A percentile compares a stretch with the other conserved stretches of the same genome.
Conservation (phyloP, 2,329 filamentous ascomycete species). For the Trichoderma asperellum region DNA sequence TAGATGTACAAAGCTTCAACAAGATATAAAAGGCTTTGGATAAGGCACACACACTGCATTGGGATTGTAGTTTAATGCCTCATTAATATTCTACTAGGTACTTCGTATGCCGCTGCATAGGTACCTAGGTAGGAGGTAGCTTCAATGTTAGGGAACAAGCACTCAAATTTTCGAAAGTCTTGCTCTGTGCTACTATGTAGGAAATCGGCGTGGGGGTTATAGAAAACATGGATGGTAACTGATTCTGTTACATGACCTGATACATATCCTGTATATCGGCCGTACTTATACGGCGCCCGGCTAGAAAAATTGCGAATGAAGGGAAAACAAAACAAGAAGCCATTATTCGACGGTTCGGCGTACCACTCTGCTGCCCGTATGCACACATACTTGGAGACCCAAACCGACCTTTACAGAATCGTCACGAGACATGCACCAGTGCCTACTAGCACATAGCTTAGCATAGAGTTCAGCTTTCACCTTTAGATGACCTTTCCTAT, state of each 20-base stretch:
- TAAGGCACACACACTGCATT: not conserved
- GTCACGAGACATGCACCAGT: not conserved
- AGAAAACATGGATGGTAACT: not conserved
- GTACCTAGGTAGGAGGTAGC: not conserved
- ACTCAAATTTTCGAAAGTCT: not conserved
- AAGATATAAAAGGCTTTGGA: not conserved
- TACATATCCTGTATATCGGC: not conserved
- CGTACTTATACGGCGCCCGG: not conserved
- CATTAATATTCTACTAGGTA: not conserved
- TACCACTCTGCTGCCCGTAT: not conserved
- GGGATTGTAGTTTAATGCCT: not conserved
- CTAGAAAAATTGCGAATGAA: not conserved
- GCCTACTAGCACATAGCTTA: not conserved
- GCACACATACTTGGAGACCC: not conserved
- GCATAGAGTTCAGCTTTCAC: not conserved
- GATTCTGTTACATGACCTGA: not conserved
- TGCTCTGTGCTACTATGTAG: not conserved
- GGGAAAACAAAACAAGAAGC: not conserved
- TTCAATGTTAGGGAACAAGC: not conserved
- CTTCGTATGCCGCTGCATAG: not conserved
- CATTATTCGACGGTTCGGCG: not conserved
- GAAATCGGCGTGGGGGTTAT: not conserved
- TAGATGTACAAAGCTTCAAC: not conserved
- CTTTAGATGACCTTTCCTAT: conserved; percentile 3
- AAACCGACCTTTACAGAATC: not conserved